Evolutionary conservation across 2,329 filamentous ascomycete genomes (phyloP).

Genomic region (Arthrinium puccinioides): DNA sequence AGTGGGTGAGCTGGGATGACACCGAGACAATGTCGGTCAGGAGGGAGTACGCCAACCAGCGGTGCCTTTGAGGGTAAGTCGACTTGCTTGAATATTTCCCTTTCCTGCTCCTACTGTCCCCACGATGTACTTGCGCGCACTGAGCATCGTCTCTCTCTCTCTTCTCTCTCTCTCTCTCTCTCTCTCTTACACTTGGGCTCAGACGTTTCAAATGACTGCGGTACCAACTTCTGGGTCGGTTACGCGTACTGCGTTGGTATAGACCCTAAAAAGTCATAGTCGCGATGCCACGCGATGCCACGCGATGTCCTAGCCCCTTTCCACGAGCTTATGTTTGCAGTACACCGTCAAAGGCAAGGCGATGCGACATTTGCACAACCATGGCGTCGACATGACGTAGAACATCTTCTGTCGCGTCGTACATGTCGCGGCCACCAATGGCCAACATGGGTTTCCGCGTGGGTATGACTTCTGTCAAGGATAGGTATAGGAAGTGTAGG

Average conservation of each 20-base stretch:
- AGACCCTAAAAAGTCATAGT: too few relatives aligned
- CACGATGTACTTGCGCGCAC: too few relatives aligned
- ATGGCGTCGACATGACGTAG: conserved; percentile 5
- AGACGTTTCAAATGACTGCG: too few relatives aligned
- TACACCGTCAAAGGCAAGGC: conserved; percentile 4
- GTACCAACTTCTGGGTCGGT: too few relatives aligned
- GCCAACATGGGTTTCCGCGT: not conserved
- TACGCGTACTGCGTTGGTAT: too few relatives aligned
- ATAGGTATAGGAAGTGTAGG: not conserved
- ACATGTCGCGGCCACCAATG: conserved; percentile 1
- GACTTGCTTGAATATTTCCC: too few relatives aligned
- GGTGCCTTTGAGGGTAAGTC: conserved; percentile 28
- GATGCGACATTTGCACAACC: conserved; percentile 5
- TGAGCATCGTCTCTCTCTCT: too few relatives aligned
- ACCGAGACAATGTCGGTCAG: conserved; percentile 24
- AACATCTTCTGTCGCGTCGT: conserved; percentile 4
- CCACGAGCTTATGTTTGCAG: conserved; percentile 4
- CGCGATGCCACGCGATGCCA: not conserved
- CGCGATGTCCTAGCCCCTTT: conserved; percentile 2
- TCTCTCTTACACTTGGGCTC: too few relatives aligned
- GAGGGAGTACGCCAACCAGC: conserved; percentile 18
- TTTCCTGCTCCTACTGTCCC: too few relatives aligned
- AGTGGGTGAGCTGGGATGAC: conserved; percentile 32
- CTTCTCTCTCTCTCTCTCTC: too few relatives aligned
- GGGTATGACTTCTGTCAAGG: not conserved